Evolutionary conservation across 192 early-diverging fungal genomes (phyloP).

Genomic region (Geosiphon pyriformis): DNA sequence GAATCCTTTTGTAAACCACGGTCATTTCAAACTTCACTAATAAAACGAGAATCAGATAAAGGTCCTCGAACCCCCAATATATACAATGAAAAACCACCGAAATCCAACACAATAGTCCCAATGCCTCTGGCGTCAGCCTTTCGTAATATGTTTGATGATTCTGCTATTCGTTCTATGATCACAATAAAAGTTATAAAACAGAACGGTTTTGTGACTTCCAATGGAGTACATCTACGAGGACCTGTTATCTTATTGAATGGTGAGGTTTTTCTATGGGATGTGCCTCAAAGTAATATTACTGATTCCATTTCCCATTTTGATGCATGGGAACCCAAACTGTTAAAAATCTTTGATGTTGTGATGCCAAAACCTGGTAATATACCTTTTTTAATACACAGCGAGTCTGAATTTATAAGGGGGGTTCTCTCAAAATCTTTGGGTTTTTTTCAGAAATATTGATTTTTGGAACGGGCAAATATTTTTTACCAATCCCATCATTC

Average conservation of each 20-base stretch:
- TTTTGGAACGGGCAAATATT: constrained; percentile 50
- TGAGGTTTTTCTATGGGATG: constrained; percentile 52
- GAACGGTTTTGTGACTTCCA: constrained; percentile 49
- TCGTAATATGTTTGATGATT: constrained; percentile 53
- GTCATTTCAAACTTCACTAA: no score
- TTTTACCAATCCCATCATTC: constrained; percentile 45
- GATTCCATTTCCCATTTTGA: constrained; percentile 12
- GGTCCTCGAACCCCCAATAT: background rate
- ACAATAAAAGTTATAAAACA: constrained; percentile 43
- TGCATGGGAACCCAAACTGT: constrained; percentile 39
- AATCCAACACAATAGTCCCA: constrained; percentile 9
- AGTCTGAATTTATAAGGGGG: background rate
- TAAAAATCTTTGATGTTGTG: constrained; percentile 52
- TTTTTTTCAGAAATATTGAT: constrained; percentile 49
- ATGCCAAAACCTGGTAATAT: constrained; percentile 54
- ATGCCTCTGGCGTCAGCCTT: constrained; percentile 35
- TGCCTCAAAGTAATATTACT: constrained; percentile 22
- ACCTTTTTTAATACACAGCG: background rate
- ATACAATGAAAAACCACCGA: background rate
- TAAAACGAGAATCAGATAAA: no score
- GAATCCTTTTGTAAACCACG: no score
- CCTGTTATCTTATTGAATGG: constrained; percentile 50
- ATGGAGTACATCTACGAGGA: constrained; percentile 39
- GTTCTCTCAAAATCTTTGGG: no score
- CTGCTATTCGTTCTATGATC: constrained; percentile 34